Evolutionary conservation across 495 filamentous ascomycete genomes (phyloP).

Genomic region (Darksidea phi): DNA sequence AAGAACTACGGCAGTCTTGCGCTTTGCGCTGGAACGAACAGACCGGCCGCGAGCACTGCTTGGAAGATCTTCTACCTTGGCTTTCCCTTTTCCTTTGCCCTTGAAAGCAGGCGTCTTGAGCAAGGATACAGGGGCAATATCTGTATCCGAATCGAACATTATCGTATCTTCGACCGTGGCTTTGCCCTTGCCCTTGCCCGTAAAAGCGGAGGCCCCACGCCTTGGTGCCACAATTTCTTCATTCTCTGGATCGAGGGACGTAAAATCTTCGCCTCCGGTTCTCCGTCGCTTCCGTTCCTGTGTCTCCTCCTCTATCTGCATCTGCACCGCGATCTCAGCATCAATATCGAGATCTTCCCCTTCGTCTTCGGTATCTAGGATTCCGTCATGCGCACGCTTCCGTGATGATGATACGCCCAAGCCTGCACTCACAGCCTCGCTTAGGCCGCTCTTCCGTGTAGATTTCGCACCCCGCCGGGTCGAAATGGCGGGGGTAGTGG

Average conservation of each 20-base stretch:
- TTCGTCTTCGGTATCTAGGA: conserved; percentile 45
- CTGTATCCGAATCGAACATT: conserved; percentile 34
- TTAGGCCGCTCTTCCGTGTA: conserved; percentile 32
- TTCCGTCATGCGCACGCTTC: conserved; percentile 34
- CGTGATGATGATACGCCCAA: conserved; percentile 7
- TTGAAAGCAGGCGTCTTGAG: conserved; percentile 6
- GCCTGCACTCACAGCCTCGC: conserved; percentile 19
- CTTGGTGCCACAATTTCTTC: conserved; percentile 5
- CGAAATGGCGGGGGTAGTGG: conserved; percentile 54
- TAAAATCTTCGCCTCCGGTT: conserved; percentile 11
- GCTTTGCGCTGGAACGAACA: conserved; percentile 21
- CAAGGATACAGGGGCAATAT: conserved; percentile 4
- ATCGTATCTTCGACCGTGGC: conserved; percentile 10
- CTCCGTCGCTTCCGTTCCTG: conserved; percentile 37
- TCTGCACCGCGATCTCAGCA: conserved; percentile 55
- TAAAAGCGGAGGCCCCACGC: conserved; percentile 3
- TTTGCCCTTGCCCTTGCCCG: conserved; percentile 5
- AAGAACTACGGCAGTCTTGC: background rate
- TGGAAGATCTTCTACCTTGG: conserved; percentile 12
- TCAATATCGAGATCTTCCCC: conserved; percentile 50
- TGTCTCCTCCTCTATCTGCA: conserved; percentile 64
- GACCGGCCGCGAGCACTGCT: conserved; percentile 9
- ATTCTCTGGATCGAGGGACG: conserved; percentile 32
- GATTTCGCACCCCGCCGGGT: conserved; percentile 37
- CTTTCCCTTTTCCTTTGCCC: conserved; percentile 35